Evolutionary conservation across 805 yeast genomes (phyloP), one percentile per base, ranked within the genome.

Genomic region (Candida vaughaniae): DNA sequence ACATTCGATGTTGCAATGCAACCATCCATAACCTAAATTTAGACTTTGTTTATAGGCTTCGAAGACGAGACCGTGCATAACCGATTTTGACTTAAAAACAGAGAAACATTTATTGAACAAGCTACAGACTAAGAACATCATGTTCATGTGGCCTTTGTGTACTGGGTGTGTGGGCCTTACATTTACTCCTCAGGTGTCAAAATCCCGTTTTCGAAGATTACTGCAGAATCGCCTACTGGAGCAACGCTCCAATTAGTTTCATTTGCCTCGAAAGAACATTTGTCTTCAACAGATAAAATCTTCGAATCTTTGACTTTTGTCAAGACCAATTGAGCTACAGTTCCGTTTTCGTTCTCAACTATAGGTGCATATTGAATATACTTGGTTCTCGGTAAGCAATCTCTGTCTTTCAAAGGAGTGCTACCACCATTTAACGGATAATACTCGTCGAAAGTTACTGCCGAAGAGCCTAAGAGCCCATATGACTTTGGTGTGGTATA

Each of bases 291-390:
- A n/a, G 16, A 16, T 4, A n/a, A 6, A 4, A 3, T 30, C 16
- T 20, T 20, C 6, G 5, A 3, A 11, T 5, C 4, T 11, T 22
- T 30, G 25, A 30, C 6, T 14, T 11, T 30, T 16, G 23, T 6
- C n/a, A n/a, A n/a, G n/a, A n/a, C n/a, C n/a, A n/a, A n/a, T 16
- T 19, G 33, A 16, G 22, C 8, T 10, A 3, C 36, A 11, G 26
- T 20, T 7, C 45, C 45, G 11, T 34, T 32, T 14, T 30, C 35
- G 18, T 22, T 17, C 26, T 8, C 11, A 10, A 31, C 20, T 4
- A 27, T 22, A 7, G 46, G 42, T 4, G 36, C 38, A 33, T 35
- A 38, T 22, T 35, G 40, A 16, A 26, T 35, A 22, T 38, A 38
- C n/a, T 25, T 31, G n/a, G 38, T 14, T 23, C 22, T 27, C 4